Evolutionary conservation across 805 yeast species (phyloP), one percentile per base, ranked within the genome.

Genomic region (Nakazawaea wyomingensis): DNA sequence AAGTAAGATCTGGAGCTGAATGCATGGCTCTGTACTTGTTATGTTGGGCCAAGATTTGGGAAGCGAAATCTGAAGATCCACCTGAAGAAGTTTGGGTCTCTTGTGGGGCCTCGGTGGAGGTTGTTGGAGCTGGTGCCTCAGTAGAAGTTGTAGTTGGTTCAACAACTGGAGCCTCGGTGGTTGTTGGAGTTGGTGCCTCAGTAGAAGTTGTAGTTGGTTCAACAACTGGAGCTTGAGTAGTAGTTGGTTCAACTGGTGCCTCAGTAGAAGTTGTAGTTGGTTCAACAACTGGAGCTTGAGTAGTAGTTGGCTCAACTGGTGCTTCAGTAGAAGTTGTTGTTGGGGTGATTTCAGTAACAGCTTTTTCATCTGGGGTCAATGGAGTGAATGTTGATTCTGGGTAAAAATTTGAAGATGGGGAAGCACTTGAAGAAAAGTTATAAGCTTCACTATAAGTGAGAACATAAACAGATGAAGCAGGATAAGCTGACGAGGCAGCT

Each of bases 21-120:
- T 82, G 88, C 17, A 55, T 51, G 4, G 72, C 64, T 60, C 90
- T 71, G 53, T 72, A 70, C 27, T 57, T 49, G 62, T 85, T 85
- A 66, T 84, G 91, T 49, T 71, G 78, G 44, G 64, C 66, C 47
- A 85, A 68, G 49, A 83, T 75, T 27, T 61, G 56, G 39, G 53
- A 46, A 10, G 72, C 72, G 49, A 75, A 74, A 26, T 18, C 32
- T 3, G 37, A 28, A 5, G 33, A 51, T 42, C 50, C 54, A 32
- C 54, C 40, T 0, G 60, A 45, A 17, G 59, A 17, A 14, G 59
- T 38, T 7, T 9, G 55, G 7, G 6, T 53, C 19, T n/a, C n/a
- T n/a, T n/a, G n/a, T n/a, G n/a, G n/a, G n/a, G n/a, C 45, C 27
- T 56, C 48, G n/a, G 61, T 44, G n/a, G 55, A 41, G 18, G 55